phyloP scores from a whole-genome alignment of 2,329 filamentous ascomycete species.

The Cordyceps tenuipes region DNA sequence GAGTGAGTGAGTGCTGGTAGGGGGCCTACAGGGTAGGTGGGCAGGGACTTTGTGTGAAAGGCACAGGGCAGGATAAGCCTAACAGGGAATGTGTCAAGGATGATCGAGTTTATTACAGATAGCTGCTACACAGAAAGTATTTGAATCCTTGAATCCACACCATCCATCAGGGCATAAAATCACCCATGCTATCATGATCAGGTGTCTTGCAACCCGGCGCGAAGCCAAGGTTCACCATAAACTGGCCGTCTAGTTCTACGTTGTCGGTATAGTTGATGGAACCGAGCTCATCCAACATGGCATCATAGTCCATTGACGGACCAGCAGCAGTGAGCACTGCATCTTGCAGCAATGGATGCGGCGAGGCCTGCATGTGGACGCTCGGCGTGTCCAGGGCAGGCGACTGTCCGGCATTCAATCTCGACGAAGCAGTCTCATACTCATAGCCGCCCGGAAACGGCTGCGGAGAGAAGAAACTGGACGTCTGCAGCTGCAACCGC shows the following conservation, averaged over 20 bases:
- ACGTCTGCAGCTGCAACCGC: not conserved
- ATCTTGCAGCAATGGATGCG: constrained; percentile 18
- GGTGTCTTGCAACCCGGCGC: constrained; percentile 52
- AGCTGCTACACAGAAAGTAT: too few relatives aligned
- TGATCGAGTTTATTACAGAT: too few relatives aligned
- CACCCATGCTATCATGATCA: constrained; percentile 25
- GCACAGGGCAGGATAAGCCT: too few relatives aligned
- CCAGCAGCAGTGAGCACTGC: constrained; percentile 10
- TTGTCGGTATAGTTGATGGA: constrained; percentile 41
- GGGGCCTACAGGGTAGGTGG: too few relatives aligned
- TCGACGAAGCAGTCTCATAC: not conserved
- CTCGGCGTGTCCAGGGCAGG: not conserved
- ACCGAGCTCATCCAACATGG: constrained; percentile 43
- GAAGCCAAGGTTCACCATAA: constrained; percentile 60
- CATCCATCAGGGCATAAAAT: constrained; percentile 19
- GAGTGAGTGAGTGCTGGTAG: too few relatives aligned
- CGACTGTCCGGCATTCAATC: not conserved
- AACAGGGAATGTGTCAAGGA: too few relatives aligned
- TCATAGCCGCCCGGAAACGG: not conserved
- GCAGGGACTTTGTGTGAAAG: too few relatives aligned
- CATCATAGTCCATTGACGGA: constrained; percentile 38
- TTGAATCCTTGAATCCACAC: too few relatives aligned
- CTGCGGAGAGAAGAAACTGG: not conserved
- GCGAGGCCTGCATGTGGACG: not conserved
- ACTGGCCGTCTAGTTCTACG: constrained; percentile 49